A percentile compares a stretch with the other conserved stretches of the same genome.
Conservation (phyloP, 495 filamentous ascomycete species). For the Aspergillus sclerotiicarbonarius region DNA sequence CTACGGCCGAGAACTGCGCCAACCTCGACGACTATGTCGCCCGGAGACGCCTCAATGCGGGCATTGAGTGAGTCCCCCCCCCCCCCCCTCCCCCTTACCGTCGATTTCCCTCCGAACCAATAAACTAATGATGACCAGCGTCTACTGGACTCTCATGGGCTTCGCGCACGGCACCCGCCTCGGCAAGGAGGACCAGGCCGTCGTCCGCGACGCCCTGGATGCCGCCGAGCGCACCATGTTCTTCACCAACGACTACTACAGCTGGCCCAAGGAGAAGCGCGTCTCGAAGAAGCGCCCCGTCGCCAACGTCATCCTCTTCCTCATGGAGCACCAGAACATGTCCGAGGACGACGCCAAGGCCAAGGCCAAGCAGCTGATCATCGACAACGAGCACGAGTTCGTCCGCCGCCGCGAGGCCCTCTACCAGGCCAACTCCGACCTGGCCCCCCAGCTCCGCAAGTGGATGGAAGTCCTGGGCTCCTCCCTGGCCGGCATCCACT, state of each 20-base stretch:
- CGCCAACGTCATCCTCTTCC: constrained; percentile 15
- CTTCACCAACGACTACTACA: constrained; percentile 21
- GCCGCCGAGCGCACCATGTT: constrained; percentile 18
- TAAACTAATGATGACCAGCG: no score
- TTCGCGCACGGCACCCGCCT: constrained; percentile 15
- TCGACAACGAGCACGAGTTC: constrained; percentile 13
- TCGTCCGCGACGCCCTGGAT: constrained; percentile 12
- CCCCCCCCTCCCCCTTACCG: not conserved
- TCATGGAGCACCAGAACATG: constrained; percentile 16
- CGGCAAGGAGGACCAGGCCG: constrained; percentile 16
- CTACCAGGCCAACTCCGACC: constrained; percentile 11
- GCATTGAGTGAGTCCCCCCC: constrained; percentile 11
- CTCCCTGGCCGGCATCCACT: constrained; percentile 14
- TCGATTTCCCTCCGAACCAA: not conserved
- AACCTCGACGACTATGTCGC: constrained; percentile 17
- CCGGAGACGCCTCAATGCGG: constrained; percentile 10
- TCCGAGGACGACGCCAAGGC: constrained; percentile 13
- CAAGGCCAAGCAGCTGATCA: constrained; percentile 14
- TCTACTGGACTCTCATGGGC: constrained; percentile 16
- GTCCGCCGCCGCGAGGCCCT: constrained; percentile 12
- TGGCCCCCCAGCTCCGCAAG: constrained; percentile 13
- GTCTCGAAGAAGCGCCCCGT: constrained; percentile 10
- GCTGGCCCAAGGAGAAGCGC: constrained; percentile 15
- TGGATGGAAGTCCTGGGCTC: constrained; percentile 18
- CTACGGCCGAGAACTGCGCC: constrained; percentile 11